Evolutionary conservation across 108 stramenopile genomes (phyloP).

Genomic region (Fragilaria crotonensis): DNA sequence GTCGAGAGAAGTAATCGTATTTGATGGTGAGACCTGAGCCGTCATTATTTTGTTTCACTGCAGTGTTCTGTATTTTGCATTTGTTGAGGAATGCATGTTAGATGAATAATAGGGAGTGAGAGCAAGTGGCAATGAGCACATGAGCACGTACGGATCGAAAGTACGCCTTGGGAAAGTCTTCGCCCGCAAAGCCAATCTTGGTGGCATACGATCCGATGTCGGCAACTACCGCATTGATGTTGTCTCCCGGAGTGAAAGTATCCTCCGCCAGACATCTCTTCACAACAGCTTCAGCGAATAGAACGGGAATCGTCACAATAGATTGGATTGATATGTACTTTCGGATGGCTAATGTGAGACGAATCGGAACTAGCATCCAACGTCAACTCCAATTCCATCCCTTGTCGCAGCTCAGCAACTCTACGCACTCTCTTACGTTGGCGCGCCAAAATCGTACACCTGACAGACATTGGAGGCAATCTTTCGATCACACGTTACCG

Average conservation of each 20-base stretch:
- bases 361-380: no score
- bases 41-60: conserved; percentile 6
- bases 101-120: no score
- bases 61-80: background rate
- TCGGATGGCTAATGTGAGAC: no score
- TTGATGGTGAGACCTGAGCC: conserved; percentile 26
- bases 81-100: conserved; percentile 9
- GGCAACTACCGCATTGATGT: conserved; percentile 65
- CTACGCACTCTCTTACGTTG: no score
- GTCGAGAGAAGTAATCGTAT: conserved; percentile 49
- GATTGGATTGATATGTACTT: no score
- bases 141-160: conserved; percentile 44
- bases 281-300: no score
- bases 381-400: no score
- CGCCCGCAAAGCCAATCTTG: conserved; percentile 94
- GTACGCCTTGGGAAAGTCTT: conserved; percentile 78
- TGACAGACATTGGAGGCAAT: no score
- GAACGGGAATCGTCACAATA: no score
- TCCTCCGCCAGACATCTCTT: background rate
- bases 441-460: no score
- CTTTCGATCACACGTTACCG: no score
- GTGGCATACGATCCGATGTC: conserved; percentile 86
- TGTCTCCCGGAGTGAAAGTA: conserved; percentile 24
- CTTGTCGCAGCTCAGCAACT: no score
- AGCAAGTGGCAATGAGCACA: background rate